These are phyloP conservation scores for Niveomyces coronatus DNA, from an alignment of 2,329 filamentous ascomycete species.

Conservation along the genomic window DNA sequence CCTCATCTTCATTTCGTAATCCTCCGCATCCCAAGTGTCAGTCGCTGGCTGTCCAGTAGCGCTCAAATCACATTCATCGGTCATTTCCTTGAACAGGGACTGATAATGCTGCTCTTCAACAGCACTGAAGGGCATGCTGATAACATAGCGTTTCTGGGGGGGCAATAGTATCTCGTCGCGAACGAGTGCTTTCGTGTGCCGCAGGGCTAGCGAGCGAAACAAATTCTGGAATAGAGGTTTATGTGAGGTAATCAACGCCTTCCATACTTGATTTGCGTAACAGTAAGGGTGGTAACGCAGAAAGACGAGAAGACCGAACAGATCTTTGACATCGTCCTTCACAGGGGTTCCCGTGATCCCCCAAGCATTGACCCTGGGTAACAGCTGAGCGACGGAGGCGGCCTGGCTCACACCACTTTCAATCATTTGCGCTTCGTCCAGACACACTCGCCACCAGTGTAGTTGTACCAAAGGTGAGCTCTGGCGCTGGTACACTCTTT, in stretches of 20 bases:
- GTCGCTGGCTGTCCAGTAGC: slow-evolving; percentile 49
- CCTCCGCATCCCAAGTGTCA: slow-evolving; percentile 55
- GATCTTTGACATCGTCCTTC: slow-evolving; percentile 64
- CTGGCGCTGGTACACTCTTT: slow-evolving; percentile 53
- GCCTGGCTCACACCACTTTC: slow-evolving; percentile 80
- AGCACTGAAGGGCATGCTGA: slow-evolving; percentile 81
- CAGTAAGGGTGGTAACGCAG: slow-evolving; percentile 70
- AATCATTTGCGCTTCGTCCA: slow-evolving; percentile 83
- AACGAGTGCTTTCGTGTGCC: slow-evolving; percentile 77
- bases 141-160: slow-evolving; percentile 72
- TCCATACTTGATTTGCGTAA: slow-evolving; percentile 55
- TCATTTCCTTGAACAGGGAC: slow-evolving; percentile 66
- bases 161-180: slow-evolving; percentile 71
- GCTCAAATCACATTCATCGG: slow-evolving; percentile 56
- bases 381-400: slow-evolving; percentile 65
- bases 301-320: slow-evolving; percentile 74
- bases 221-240: slow-evolving; percentile 56
- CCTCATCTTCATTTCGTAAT: slow-evolving; percentile 63
- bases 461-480: slow-evolving; percentile 72
- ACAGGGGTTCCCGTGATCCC: slow-evolving; percentile 83
- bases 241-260: slow-evolving; percentile 49
- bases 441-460: slow-evolving; percentile 76
- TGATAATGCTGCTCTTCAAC: slow-evolving; percentile 87
- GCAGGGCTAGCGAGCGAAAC: slow-evolving; percentile 62
- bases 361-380: slow-evolving; percentile 84